These are phyloP conservation scores for Metarhizium robertsii DNA, from an alignment of 2,329 filamentous ascomycete species.

Conservation along the genomic window DNA sequence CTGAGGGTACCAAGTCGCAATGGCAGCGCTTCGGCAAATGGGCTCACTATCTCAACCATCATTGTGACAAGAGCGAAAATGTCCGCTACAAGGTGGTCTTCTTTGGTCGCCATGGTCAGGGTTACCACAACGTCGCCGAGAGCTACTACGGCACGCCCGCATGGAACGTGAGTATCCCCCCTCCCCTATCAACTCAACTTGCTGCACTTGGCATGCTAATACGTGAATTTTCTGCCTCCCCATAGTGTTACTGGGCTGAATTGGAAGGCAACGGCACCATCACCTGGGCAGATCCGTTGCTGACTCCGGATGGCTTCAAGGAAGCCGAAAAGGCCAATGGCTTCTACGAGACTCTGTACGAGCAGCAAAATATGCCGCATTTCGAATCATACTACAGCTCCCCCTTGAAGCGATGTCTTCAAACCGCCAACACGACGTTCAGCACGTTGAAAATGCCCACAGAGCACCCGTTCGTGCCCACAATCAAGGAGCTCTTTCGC, in stretches of 20 bases:
- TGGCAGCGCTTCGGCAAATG: slow-evolving; percentile 57
- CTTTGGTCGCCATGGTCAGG: slow-evolving; percentile 62
- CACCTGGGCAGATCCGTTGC: slow-evolving; percentile 53
- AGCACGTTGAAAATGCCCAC: slow-evolving; percentile 39
- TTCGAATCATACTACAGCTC: slow-evolving; percentile 58
- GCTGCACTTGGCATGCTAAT: not conserved
- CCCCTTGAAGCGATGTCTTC: slow-evolving; percentile 52
- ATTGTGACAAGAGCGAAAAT: slow-evolving; percentile 25
- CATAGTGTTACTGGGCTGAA: slow-evolving; percentile 54
- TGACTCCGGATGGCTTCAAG: slow-evolving; percentile 46
- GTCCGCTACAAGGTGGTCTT: slow-evolving; percentile 58
- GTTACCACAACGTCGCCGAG: slow-evolving; percentile 54
- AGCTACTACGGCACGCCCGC: slow-evolving; percentile 56
- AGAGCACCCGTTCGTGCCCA: slow-evolving; percentile 42
- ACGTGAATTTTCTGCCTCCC: not conserved
- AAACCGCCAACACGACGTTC: slow-evolving; percentile 56
- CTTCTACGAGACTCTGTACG: slow-evolving; percentile 49
- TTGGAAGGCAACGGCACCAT: slow-evolving; percentile 54
- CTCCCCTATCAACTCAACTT: slow-evolving; percentile 11
- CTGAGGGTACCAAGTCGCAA: slow-evolving; percentile 37
- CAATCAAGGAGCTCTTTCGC: slow-evolving; percentile 55
- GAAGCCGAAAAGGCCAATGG: slow-evolving; percentile 49
- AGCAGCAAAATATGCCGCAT: slow-evolving; percentile 43
- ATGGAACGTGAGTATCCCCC: slow-evolving; percentile 48
- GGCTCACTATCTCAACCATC: slow-evolving; percentile 42